Evolutionary conservation across 1,284 basidiomycete genomes (phyloP), one percentile per base, ranked within the genome.

Genomic region (Puccinia polysora): DNA sequence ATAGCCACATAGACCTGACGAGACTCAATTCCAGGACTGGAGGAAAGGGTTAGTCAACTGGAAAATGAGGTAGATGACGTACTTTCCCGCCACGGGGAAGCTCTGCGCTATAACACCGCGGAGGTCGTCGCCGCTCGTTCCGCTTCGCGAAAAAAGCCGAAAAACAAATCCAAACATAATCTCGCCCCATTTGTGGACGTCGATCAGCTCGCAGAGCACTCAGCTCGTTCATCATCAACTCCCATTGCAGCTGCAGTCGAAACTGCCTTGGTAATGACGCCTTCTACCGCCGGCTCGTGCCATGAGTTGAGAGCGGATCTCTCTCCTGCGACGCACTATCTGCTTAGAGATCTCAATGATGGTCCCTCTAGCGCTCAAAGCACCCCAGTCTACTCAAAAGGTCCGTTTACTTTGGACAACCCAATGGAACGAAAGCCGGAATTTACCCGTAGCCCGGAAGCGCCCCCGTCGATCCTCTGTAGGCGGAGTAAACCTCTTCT

Each of bases 41-140:
- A 72, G 28, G n/a, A 28, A 30, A 14, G 69, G 38, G 60, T 72
- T 12, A 18, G 32, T 18, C 28, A 56, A 64, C 25, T 72, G 47
- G 59, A 72, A 28, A 25, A 25, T 12, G 69, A 72, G 43, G 60
- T 72, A 40, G 60, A 72, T 25, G 58, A 63, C 30, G 28, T 72
- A 14, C 60, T 72, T 10, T 25, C 56, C 3, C 59, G 59, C 6
- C 60, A 52, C 25, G 50, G 52, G 10, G 69, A 72, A 38, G n/a
- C 34, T n/a, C 34, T 47, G 28, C 59, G 69, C 32, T 72, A 72
- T 52, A 52, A 45, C 4, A 53, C 58, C 3, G 34, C 58, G 25
- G 58, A 47, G 12, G 30, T 43, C 15, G 34, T 40, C 6, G 53
- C 52, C 30, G 58, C 56, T 59, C 53, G 55, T 14, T 36, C 56